Percentiles rank a stretch among this genome's conserved stretches.
Conservation (phyloP, 352 stramenopile species). For the Pythium dissimile region DNA sequence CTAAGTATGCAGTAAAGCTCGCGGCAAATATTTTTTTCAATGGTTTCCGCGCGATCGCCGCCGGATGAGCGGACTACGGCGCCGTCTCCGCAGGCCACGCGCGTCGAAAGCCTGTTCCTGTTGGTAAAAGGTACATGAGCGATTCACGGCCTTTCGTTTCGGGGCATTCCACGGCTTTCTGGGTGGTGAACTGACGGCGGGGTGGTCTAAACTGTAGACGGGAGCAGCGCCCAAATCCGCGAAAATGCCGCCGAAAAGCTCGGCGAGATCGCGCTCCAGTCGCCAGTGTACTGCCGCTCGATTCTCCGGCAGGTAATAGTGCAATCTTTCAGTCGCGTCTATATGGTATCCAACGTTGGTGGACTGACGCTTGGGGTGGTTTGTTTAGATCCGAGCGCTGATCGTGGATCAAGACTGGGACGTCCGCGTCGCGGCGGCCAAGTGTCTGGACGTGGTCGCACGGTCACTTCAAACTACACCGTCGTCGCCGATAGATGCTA, state of each 20-base stretch:
- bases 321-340: background rate
- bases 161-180: too few relatives aligned
- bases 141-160: background rate
- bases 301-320: constrained; percentile 44
- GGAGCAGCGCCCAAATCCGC: constrained; percentile 63
- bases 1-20: too few relatives aligned
- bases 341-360: too few relatives aligned
- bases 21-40: constrained; percentile 2
- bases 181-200: background rate
- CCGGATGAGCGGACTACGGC: background rate
- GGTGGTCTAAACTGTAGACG: constrained; percentile 32
- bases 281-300: constrained; percentile 39
- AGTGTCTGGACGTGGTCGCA: constrained; percentile 57
- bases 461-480: constrained; percentile 28
- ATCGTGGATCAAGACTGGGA: constrained; percentile 62
- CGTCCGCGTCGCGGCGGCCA: constrained; percentile 62
- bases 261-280: constrained; percentile 49
- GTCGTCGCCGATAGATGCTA: constrained; percentile 1
- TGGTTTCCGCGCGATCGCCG: background rate
- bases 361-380: background rate
- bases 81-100: constrained; percentile 42
- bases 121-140: constrained; percentile 47
- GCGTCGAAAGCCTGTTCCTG: constrained; percentile 76
- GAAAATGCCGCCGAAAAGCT: constrained; percentile 70
- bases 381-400: constrained; percentile 44